A percentile compares a stretch with the other conserved stretches of the same genome.
phyloP scores from a whole-genome alignment of 305 asterid genomes.

The Withania somnifera region DNA sequence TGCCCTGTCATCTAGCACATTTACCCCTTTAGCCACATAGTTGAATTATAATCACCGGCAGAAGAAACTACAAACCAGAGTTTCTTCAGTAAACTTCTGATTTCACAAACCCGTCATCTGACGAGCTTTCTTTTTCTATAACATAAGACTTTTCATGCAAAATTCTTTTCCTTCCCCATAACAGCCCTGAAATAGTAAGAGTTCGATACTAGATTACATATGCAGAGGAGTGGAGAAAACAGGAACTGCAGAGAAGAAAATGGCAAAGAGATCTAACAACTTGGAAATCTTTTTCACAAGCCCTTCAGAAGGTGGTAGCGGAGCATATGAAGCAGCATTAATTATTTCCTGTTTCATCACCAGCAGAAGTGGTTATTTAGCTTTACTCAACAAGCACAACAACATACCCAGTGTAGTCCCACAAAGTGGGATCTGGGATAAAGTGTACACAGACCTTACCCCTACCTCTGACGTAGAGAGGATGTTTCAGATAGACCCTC shows the following conservation, averaged over 20 bases:
- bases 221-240: background rate
- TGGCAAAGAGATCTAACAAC: background rate
- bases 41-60: background rate
- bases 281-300: constrained; percentile 2
- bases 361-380: background rate
- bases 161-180: background rate
- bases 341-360: constrained; percentile 6
- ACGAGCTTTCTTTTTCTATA: background rate
- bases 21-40: background rate
- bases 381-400: background rate
- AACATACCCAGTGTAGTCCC: no score
- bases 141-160: background rate
- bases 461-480: no score
- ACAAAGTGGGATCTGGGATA: no score
- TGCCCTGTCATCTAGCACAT: background rate
- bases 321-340: constrained; percentile 11
- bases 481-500: no score
- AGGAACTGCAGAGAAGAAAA: background rate
- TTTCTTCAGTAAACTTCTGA: background rate
- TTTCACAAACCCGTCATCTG: background rate
- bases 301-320: constrained; percentile 1
- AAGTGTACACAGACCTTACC: no score
- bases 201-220: no score
- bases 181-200: background rate
- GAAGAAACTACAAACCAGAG: background rate